phyloP scores from a whole-genome alignment of 2,329 filamentous ascomycete genomes.

The Dothideomycetes sp. region DNA sequence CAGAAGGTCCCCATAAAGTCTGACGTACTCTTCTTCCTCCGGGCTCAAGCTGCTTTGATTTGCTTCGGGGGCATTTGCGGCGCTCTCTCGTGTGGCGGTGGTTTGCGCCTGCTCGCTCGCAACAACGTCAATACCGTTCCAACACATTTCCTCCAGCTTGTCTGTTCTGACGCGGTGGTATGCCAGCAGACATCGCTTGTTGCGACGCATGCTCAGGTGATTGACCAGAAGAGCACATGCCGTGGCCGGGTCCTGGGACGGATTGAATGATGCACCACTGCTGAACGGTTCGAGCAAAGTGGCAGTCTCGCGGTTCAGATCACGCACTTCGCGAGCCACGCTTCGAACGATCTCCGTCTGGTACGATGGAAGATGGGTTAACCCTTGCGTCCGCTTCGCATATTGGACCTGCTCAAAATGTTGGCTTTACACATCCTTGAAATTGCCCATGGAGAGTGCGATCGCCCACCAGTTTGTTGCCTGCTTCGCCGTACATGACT shows the following conservation, averaged over 20 bases:
- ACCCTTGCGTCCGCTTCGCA: conserved; percentile 85
- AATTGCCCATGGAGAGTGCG: conserved; percentile 4
- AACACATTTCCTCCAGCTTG: conserved; percentile 87
- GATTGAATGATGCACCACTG: conserved; percentile 72
- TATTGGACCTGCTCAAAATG: conserved; percentile 61
- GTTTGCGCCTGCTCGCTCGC: conserved; percentile 51
- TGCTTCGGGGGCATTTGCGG: conserved; percentile 35
- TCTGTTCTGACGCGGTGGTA: conserved; percentile 87
- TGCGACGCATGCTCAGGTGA: conserved; percentile 87
- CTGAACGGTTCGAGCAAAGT: conserved; percentile 71
- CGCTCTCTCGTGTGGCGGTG: conserved; percentile 17
- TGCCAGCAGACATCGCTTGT: conserved; percentile 88
- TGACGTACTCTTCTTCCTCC: conserved; percentile 92
- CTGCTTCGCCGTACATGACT: conserved; percentile 76
- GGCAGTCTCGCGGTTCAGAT: conserved; percentile 77
- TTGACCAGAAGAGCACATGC: conserved; percentile 86
- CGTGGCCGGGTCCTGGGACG: conserved; percentile 66
- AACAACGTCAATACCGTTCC: conserved; percentile 75
- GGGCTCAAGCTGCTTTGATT: conserved; percentile 64
- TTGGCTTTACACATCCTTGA: conserved; percentile 7
- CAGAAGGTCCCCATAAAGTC: conserved; percentile 81
- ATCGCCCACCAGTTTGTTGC: conserved; percentile 63
- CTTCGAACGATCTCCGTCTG: conserved; percentile 83
- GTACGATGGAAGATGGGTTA: conserved; percentile 79
- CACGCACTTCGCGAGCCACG: conserved; percentile 82